Conservation (phyloP, 495 filamentous ascomycete genomes). For the Neurospora sp. region DNA sequence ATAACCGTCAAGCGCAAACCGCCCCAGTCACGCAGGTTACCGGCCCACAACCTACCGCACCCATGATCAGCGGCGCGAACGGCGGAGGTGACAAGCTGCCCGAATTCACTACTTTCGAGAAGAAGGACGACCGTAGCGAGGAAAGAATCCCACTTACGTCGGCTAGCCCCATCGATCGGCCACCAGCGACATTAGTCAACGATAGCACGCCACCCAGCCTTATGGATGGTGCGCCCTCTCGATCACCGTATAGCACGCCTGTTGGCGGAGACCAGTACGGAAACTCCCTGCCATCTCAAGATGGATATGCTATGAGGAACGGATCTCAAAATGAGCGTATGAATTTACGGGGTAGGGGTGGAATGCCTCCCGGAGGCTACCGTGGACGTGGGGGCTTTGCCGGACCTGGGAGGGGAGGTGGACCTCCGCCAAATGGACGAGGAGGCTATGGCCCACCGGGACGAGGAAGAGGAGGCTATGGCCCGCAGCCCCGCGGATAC, state of each 20-base stretch:
- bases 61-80: conserved; percentile 42
- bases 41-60: conserved; percentile 43
- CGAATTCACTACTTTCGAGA: conserved; percentile 72
- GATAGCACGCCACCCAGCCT: conserved; percentile 25
- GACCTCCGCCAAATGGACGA: conserved; percentile 21
- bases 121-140: conserved; percentile 51
- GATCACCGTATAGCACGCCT: conserved; percentile 27
- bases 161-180: conserved; percentile 43
- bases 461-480: conserved; percentile 37
- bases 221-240: conserved; percentile 14
- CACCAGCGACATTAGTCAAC: conserved; percentile 25
- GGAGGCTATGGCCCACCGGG: conserved; percentile 31
- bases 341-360: conserved; percentile 43
- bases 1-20: conserved; percentile 56
- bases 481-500: conserved; percentile 47
- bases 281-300: conserved; percentile 45
- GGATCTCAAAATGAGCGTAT: conserved; percentile 54
- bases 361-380: conserved; percentile 39
- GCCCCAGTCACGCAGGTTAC: conserved; percentile 26
- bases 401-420: conserved; percentile 32
- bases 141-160: conserved; percentile 77
- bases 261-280: conserved; percentile 55
- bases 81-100: conserved; percentile 49
- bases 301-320: conserved; percentile 40
- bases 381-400: conserved; percentile 44